These are phyloP conservation scores for Tirmania nivea DNA, from an alignment of 495 filamentous ascomycete species.

Conservation along the genomic window DNA sequence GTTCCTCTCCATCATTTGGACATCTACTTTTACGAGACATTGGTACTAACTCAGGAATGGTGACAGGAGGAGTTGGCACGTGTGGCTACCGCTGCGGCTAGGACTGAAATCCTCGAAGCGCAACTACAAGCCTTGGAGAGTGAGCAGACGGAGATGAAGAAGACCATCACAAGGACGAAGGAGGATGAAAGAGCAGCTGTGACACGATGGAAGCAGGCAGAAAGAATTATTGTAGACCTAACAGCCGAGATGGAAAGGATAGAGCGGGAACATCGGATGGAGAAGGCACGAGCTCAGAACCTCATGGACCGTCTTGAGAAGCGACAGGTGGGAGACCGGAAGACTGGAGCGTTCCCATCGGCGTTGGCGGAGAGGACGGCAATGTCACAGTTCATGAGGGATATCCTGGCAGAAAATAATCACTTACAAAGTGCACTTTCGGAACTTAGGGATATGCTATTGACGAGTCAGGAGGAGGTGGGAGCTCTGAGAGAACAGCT, in stretches of 20 bases:
- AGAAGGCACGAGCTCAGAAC: conserved; percentile 63
- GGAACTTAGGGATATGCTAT: conserved; percentile 75
- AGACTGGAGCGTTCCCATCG: conserved; percentile 14
- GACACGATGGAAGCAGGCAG: conserved; percentile 62
- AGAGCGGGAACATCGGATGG: conserved; percentile 61
- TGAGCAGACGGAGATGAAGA: conserved; percentile 53
- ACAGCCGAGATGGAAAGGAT: conserved; percentile 78
- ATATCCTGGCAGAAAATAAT: conserved; percentile 86
- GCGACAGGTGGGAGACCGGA: conserved; percentile 40
- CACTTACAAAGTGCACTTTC: conserved; percentile 76
- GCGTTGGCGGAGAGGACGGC: conserved; percentile 25
- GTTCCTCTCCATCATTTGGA: conserved; percentile 11
- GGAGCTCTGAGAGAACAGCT: conserved; percentile 67
- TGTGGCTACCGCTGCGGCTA: conserved; percentile 45
- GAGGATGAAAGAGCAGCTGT: conserved; percentile 55
- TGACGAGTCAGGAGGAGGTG: conserved; percentile 85
- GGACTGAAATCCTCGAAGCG: conserved; percentile 54
- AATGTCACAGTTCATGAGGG: conserved; percentile 81
- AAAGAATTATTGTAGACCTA: conserved; percentile 46
- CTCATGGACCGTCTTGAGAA: conserved; percentile 61
- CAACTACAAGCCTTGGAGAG: conserved; percentile 57
- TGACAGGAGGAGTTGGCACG: conserved; percentile 48
- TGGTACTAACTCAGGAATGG: no score
- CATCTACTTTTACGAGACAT: conserved; percentile 2
- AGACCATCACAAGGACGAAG: conserved; percentile 37